Evolutionary conservation across 2,329 filamentous ascomycete species (phyloP).

Genomic region (Emericellopsis atlantica): DNA sequence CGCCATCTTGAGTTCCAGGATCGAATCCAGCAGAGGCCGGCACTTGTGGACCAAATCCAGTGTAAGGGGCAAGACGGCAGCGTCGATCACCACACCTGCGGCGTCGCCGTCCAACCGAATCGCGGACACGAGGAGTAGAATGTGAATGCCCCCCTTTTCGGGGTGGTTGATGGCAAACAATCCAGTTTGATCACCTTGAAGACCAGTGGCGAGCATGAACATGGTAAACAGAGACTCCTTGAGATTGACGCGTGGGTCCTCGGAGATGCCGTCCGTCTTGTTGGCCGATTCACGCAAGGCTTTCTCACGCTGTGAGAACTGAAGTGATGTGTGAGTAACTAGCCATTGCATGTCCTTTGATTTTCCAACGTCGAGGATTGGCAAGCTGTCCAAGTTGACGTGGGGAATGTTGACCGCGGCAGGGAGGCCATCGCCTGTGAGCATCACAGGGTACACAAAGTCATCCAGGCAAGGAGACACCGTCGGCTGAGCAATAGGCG

Average conservation of each 20-base stretch:
- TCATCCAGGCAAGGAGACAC: conserved; percentile 11
- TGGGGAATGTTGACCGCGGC: conserved; percentile 24
- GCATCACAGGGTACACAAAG: conserved; percentile 22
- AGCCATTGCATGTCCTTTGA: conserved; percentile 24
- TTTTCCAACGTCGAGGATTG: conserved; percentile 24
- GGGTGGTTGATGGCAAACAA: conserved; percentile 28
- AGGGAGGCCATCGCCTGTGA: conserved; percentile 16
- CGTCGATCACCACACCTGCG: conserved; percentile 30
- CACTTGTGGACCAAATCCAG: conserved; percentile 21
- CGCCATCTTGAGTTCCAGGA: conserved; percentile 16
- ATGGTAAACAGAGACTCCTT: conserved; percentile 35
- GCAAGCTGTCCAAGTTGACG: conserved; percentile 30
- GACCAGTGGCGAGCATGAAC: conserved; percentile 30
- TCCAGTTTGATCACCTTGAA: conserved; percentile 29
- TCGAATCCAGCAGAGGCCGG: conserved; percentile 19
- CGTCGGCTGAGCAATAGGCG: conserved; percentile 13
- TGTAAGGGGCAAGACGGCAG: conserved; percentile 31
- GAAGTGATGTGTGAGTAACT: conserved; percentile 20
- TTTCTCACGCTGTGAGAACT: conserved; percentile 29
- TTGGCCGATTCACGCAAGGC: conserved; percentile 15
- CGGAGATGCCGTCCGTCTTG: conserved; percentile 8
- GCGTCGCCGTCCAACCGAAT: conserved; percentile 29
- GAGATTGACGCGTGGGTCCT: conserved; percentile 26
- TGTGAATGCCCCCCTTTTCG: conserved; percentile 23
- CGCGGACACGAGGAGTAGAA: conserved; percentile 25